Evolutionary conservation across 2,329 filamentous ascomycete species (phyloP).

Genomic region (Graphilbum ipis-grandicollis): DNA sequence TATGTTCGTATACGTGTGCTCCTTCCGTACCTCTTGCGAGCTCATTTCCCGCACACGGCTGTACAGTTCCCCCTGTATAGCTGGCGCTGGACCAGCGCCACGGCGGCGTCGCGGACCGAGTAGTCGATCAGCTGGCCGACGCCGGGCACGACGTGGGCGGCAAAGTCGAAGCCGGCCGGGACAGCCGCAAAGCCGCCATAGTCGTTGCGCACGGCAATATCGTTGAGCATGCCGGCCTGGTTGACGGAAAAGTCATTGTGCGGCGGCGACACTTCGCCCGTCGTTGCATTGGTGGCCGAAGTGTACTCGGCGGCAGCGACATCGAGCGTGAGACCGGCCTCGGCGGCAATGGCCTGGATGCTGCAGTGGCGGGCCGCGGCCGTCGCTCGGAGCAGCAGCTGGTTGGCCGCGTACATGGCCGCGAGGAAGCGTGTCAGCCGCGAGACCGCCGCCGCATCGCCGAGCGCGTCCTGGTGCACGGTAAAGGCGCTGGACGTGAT

Average conservation of each 20-base stretch:
- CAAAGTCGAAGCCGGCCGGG: constrained; percentile 2
- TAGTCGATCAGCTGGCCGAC: constrained; percentile 14
- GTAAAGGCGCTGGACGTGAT: constrained; percentile 12
- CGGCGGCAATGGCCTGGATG: constrained; percentile 10
- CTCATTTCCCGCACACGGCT: background rate
- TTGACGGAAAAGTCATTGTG: constrained; percentile 12
- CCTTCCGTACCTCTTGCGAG: background rate
- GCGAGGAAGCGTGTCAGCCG: constrained; percentile 11
- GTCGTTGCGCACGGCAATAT: constrained; percentile 11
- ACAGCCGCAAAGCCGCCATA: constrained; percentile 11
- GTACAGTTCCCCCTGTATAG: background rate
- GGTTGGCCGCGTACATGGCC: constrained; percentile 14
- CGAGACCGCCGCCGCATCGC: constrained; percentile 3
- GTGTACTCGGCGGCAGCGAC: constrained; percentile 12
- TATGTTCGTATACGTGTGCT: background rate
- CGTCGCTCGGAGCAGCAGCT: constrained; percentile 7
- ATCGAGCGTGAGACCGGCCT: constrained; percentile 10
- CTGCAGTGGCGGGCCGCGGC: constrained; percentile 10
- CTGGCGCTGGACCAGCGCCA: constrained; percentile 2
- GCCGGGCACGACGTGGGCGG: constrained; percentile 3
- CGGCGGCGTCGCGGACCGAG: constrained; percentile 10
- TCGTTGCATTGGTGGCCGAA: constrained; percentile 9
- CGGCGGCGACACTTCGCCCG: constrained; percentile 11
- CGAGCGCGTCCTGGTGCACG: constrained; percentile 6
- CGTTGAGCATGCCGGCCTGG: constrained; percentile 12